Conservation (phyloP, 1,284 basidiomycete species). For the Malassezia globosa region DNA sequence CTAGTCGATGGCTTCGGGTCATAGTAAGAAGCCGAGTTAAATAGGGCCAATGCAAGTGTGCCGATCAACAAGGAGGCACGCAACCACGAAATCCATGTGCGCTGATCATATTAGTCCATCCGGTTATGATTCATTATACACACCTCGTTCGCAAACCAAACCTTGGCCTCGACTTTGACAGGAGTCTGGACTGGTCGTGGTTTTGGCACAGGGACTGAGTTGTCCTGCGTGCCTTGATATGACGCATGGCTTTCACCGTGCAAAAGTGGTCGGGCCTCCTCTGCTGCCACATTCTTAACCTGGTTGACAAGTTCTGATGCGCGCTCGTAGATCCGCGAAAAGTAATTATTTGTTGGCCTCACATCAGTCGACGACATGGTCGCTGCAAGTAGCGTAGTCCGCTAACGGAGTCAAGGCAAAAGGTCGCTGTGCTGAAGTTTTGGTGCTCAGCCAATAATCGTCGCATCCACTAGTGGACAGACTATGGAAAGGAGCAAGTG, state of each 20-base stretch:
- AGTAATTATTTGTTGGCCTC: not conserved
- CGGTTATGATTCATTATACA: too few species aligned
- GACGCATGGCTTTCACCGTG: slow-evolving; percentile 8
- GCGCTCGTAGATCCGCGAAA: slow-evolving; percentile 7
- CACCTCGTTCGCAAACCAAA: slow-evolving; percentile 46
- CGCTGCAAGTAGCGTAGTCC: too few species aligned
- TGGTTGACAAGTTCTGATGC: slow-evolving; percentile 1
- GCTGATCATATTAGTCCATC: slow-evolving; percentile 15
- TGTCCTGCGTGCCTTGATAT: slow-evolving; percentile 19
- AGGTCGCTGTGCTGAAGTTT: too few species aligned
- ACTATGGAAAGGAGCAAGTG: too few species aligned
- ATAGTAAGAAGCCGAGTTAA: slow-evolving; percentile 60
- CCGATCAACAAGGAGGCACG: slow-evolving; percentile 74
- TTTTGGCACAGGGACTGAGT: slow-evolving; percentile 29
- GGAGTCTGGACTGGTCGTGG: slow-evolving; percentile 51
- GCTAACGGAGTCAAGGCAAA: not conserved
- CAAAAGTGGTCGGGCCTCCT: slow-evolving; percentile 11
- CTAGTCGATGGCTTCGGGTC: slow-evolving; percentile 15
- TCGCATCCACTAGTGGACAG: too few species aligned
- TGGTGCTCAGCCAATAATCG: too few species aligned
- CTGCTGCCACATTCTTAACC: not conserved
- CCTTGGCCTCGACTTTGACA: slow-evolving; percentile 44
- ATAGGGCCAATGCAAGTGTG: slow-evolving; percentile 73
- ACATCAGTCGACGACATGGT: not conserved
- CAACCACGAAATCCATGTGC: slow-evolving; percentile 76